Conservation (phyloP, 108 stramenopile species). For the Hondaea fermentalgiana region DNA sequence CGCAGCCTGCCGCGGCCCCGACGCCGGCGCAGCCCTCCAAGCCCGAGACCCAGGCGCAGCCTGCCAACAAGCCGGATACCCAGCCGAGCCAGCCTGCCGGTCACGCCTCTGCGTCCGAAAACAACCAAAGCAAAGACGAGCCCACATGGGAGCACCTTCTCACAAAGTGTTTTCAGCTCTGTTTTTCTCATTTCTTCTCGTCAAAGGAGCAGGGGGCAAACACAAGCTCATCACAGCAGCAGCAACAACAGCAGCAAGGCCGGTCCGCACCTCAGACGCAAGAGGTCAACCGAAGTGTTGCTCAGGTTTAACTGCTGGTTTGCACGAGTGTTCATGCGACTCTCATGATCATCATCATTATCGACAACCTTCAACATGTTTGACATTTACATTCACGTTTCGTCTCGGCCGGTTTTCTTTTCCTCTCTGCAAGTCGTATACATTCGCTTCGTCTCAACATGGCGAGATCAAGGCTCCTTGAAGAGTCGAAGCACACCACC, state of each 20-base stretch:
- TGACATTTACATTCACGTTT: no score
- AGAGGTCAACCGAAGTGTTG: no score
- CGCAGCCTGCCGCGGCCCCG: neutral
- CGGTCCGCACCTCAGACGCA: no score
- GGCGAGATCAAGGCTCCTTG: neutral
- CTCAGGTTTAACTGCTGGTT: no score
- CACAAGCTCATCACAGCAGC: no score
- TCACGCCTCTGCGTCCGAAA: neutral
- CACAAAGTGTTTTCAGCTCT: neutral
- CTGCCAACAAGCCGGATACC: neutral
- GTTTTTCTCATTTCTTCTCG: neutral
- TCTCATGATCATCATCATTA: no score
- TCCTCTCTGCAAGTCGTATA: no score
- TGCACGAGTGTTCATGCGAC: no score
- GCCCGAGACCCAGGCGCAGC: neutral
- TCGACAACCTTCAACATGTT: no score
- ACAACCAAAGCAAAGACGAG: neutral
- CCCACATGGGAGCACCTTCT: neutral
- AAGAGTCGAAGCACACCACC: neutral
- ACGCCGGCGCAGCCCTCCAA: neutral
- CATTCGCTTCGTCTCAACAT: no score
- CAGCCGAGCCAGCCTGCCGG: neutral
- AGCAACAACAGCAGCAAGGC: no score
- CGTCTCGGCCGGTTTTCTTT: no score
- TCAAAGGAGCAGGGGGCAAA: neutral